Base-by-base conservation (phyloP, 805 yeast genomes). In the Zygosaccharomyces pseudorouxii region DNA sequence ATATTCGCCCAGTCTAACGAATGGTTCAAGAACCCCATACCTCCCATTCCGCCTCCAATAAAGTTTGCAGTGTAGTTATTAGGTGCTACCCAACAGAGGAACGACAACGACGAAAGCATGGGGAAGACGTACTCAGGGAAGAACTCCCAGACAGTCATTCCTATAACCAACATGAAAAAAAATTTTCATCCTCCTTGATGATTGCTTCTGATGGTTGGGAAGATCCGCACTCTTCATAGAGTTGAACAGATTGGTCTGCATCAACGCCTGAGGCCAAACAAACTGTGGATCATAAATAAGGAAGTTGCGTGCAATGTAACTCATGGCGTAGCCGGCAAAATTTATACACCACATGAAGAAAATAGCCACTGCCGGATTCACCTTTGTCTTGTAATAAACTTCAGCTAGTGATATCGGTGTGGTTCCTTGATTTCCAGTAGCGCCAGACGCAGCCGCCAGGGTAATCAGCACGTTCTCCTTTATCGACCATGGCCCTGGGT, bases 401-500 rank as follows among this genome's bases (percentile, higher is more conserved):
- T 39, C 42, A 10, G 42, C 42, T 23, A 77, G 56, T 0, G 80
- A 72, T 27, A 77, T 56, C 0, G 77, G 74, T 20, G 67, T 68
- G 1, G 79, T 76, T 12, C 77, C 81, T 55, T 71, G 66, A 50
- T 74, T 76, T 1, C 80, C 80, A 0, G 80, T 72, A 50, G 84
- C 75, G 16, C 80, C 75, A 30, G 37, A 76, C 23, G 75, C 76
- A 2, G 80, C 80, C 74, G 42, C 42, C 4, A 39, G 30, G 1
- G 42, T 33, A 31, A 79, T 70, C 67, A 82, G 48, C 29, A 78
- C 74, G 7, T 80, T 71, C 55, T 78, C 82, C 49, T 77, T 77
- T 38, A 78, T 71, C 4, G 78, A 64, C 81, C 81, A 78, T 0
- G 82, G 81, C 2, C 80, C 77, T 0, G 82, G 82, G 49, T 78